phyloP scores from a whole-genome alignment of 1,284 basidiomycete species.

The Golubevia sp. region DNA sequence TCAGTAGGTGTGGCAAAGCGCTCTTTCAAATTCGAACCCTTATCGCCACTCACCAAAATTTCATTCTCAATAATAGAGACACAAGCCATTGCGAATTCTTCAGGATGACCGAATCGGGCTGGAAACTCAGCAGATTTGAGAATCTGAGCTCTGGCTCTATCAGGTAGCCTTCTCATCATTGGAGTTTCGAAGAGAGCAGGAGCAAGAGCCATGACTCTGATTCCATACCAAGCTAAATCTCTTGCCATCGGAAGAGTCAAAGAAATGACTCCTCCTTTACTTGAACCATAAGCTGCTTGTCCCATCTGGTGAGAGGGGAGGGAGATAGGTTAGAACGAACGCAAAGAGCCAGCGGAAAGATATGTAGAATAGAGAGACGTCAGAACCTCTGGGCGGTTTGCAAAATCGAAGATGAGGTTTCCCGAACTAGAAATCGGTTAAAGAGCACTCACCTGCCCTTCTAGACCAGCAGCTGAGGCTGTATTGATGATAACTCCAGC shows the following conservation, averaged over 20 bases:
- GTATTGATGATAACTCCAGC: constrained; percentile 61
- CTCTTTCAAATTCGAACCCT: not conserved
- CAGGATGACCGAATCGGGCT: constrained; percentile 8
- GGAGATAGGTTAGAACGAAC: not conserved
- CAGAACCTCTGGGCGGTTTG: not conserved
- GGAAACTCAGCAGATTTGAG: constrained; percentile 13
- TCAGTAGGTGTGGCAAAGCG: not conserved
- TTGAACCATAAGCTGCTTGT: constrained; percentile 53
- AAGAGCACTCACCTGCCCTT: constrained; percentile 47
- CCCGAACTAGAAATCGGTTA: too few relatives aligned
- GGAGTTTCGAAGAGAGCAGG: constrained; percentile 59
- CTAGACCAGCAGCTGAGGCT: constrained; percentile 52
- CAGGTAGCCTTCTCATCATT: constrained; percentile 55
- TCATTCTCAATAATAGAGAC: constrained; percentile 23
- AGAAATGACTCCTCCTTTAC: constrained; percentile 56
- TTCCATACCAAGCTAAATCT: constrained; percentile 60
- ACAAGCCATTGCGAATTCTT: constrained; percentile 10
- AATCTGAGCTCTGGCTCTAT: constrained; percentile 14
- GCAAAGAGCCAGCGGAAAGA: not conserved
- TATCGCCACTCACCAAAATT: constrained; percentile 41
- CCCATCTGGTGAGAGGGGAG: constrained; percentile 16
- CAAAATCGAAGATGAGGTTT: too few relatives aligned
- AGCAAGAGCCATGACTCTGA: constrained; percentile 39
- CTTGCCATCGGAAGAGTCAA: constrained; percentile 61
- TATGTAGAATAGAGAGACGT: not conserved